phyloP scores from a whole-genome alignment of 2,329 filamentous ascomycete species.

The Verticillium nubilum region DNA sequence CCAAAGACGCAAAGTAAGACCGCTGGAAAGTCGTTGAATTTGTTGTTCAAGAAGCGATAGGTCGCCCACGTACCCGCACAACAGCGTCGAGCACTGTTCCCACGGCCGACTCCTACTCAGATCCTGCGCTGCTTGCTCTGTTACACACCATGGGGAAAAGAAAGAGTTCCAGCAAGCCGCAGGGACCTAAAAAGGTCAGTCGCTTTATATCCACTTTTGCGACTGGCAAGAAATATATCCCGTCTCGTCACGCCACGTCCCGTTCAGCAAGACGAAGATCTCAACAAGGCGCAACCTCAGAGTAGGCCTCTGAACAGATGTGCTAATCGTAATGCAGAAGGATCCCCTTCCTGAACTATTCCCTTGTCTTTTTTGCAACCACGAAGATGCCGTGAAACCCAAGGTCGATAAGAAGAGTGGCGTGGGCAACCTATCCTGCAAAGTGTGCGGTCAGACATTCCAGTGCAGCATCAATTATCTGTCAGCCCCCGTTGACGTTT shows the following conservation, averaged over 20 bases:
- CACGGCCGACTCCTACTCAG: too few species aligned
- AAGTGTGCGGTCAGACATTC: slow-evolving; percentile 89
- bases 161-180: slow-evolving; percentile 79
- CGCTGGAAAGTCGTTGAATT: too few species aligned
- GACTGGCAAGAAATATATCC: not conserved
- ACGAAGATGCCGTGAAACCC: slow-evolving; percentile 86
- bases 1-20: too few species aligned
- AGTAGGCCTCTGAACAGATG: not conserved
- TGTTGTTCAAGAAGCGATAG: too few species aligned
- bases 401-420: slow-evolving; percentile 92
- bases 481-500: slow-evolving; percentile 88
- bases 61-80: too few species aligned
- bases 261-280: not conserved
- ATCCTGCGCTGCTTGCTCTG: too few species aligned
- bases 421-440: slow-evolving; percentile 80
- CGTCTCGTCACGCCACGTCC: not conserved
- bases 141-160: slow-evolving; percentile 74
- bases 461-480: slow-evolving; percentile 92
- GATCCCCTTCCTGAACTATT: slow-evolving; percentile 79
- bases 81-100: too few species aligned
- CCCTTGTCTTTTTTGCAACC: slow-evolving; percentile 96
- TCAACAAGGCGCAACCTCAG: not conserved
- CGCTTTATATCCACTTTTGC: not conserved
- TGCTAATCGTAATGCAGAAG: slow-evolving; percentile 34
- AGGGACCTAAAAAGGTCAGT: slow-evolving; percentile 74